Evolutionary conservation across 345 rosid genomes (phyloP), one percentile per base, ranked within the genome.

Genomic region (Linum trigynum): DNA sequence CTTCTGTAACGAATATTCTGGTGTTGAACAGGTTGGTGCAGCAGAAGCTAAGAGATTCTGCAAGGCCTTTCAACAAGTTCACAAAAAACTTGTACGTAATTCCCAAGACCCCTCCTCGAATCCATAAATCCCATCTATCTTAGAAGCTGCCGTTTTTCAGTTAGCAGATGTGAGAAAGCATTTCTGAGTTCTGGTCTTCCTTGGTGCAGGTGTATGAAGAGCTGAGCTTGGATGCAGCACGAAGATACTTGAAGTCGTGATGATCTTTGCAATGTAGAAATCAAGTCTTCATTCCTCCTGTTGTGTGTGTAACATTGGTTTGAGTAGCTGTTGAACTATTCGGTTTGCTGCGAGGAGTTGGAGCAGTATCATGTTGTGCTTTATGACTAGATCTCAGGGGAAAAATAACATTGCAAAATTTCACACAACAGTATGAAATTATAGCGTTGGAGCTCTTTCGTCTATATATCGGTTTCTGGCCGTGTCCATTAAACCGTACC

Each of bases 41-140:
- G 82, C 72, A 23, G 96, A 86, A 59, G 96, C 96, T 1, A 85
- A 86, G 70, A 81, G 79, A 61, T 85, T 92, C 78, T 92, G 92
- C 83, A 67, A 77, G 72, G 85, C 87, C 55, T 92, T 90, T 57
- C 85, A 80, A 71, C 78, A 78, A 74, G 74, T 85, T 67, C 99
- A 92, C 83, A 81, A 73, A 78, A 87, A 82, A 83, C 90, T 88
- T 60, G 97, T 88, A 83, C 50, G 83, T 62, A 56, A 10, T 14
- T 17, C 61, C 57, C 59, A 37, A 3, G 3, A 3, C 16, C 8
- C 2, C n/a, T 23, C 38, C 35, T 57, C 11, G 5, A 5, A 41
- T 12, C 51, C 0, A 8, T 8, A 57, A 9, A 23, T 5, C 23
- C 38, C 60, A 36, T 23, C 0, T 23, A 23, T 23, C 32, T 23